Base-by-base conservation (phyloP, 257 asterid genomes). In the Scutellaria barbata region DNA sequence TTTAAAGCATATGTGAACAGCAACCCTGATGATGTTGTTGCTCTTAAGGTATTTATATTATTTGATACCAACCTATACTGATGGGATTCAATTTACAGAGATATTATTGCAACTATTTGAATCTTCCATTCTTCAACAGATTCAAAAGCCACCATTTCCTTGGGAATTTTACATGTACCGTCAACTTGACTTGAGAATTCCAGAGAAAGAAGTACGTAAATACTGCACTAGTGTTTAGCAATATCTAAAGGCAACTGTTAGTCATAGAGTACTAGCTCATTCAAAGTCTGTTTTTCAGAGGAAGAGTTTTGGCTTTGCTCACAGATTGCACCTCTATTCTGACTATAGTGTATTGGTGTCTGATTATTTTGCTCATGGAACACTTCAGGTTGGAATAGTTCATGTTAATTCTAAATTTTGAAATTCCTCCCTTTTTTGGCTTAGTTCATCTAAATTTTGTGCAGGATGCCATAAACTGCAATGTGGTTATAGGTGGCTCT, bases 121-220 rank as follows among this genome's bases (percentile, higher is more conserved):
- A 69, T 33, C 47, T 70, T 74, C 60, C 42, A 35, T 41, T 60
- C 69, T 71, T 6, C 70, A 33, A 71, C 87, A 95, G 99, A 81
- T 95, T 69, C 98, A 95, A 83, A 95, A 89, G 82, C 99, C 99
- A n/a, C 93, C 99, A 46, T 95, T 95, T 79, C 99, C 99, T 39
- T 95, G 98, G 99, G 99, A 95, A 68, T 95, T 95, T 80, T 89
- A 92, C 81, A 82, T 95, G 83, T 95, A 92, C 76, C 97, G 99
- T 50, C 99, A 89, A 71, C 93, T 95, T 59, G 98, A 95, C 63
- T 12, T 68, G 52, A 89, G 98, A 63, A 95, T 95, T 74, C 88
- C 96, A 69, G 81, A 79, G 74, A 78, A 80, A 58, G 96, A 92
- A 77, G 99, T 94, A 81, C 37, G 85, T 60, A 55, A 51, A 30